Percentiles rank a stretch among this genome's conserved stretches.
Evolutionary conservation across 2,329 filamentous ascomycete species (phyloP).

Genomic region (Thermomyces lanuginosus): DNA sequence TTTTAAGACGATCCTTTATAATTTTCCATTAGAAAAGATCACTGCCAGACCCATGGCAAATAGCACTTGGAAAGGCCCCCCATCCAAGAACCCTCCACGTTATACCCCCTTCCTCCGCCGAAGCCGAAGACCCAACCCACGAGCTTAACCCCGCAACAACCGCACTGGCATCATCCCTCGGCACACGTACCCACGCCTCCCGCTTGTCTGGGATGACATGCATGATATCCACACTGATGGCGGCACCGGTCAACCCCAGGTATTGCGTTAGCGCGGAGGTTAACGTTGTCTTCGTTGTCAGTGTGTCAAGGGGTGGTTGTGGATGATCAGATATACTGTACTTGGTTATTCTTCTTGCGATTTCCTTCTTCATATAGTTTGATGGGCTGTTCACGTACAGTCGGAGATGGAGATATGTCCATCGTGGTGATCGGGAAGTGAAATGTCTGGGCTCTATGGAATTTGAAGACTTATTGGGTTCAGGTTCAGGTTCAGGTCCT

Average conservation of each 20-base stretch:
- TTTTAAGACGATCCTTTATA: too few species aligned
- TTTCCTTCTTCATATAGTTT: not conserved
- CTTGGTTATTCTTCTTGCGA: constrained; percentile 6
- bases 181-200: constrained; percentile 28
- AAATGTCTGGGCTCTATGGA: constrained; percentile 11
- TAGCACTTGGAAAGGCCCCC: constrained; percentile 20
- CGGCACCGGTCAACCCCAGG: constrained; percentile 30
- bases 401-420: constrained; percentile 29
- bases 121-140: constrained; percentile 23
- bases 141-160: constrained; percentile 31
- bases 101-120: constrained; percentile 9
- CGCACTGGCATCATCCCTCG: constrained; percentile 27
- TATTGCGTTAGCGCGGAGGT: constrained; percentile 31
- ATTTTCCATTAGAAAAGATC: constrained; percentile 20
- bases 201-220: not conserved
- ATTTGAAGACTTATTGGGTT: constrained; percentile 5
- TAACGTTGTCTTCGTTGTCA: constrained; percentile 31
- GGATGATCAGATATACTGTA: constrained; percentile 12
- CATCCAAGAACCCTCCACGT: constrained; percentile 25
- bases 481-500: constrained; percentile 1
- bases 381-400: constrained; percentile 14
- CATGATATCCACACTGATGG: constrained; percentile 31
- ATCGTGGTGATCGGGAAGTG: constrained; percentile 27
- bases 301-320: constrained; percentile 22
- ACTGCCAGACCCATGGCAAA: constrained; percentile 18